Evolutionary conservation across 345 rosid species (phyloP), one percentile per base, ranked within the genome.

Genomic region (Stellera chamaejasme): DNA sequence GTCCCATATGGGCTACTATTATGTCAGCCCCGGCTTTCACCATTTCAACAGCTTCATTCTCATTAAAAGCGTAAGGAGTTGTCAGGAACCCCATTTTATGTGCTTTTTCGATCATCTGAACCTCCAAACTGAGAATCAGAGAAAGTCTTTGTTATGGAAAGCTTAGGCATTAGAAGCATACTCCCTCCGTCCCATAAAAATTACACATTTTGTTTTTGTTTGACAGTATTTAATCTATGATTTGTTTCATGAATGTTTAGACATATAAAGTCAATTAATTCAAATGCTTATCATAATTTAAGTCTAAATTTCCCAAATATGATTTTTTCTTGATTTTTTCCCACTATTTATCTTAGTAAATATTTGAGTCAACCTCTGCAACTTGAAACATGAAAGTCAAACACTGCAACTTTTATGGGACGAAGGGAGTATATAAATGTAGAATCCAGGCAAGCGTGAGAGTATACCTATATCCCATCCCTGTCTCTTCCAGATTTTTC

Each of bases 1-100:
- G 83, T 41, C 98, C 98, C 98, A 92, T 88, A 63, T 88, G 96
- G 43, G 95, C 98, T 59, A 92, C 98, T 75, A 88, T 82, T 49
- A 92, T 78, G 77, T 88, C 84, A 58, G 98, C 98, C 63, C 95
- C 96, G 44, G 88, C 98, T 72, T 78, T 84, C 13, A 93, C 93
- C 98, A 92, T 92, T 71, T 85, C 78, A 54, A 52, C 74, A 49
- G 88, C 88, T 78, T 92, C 96, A 53, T 72, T 66, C 43, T 75
- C 59, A 55, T 84, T 78, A 68, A 92, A 92, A 48, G 95, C 88
- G 65, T 92, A 92, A 43, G 96, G 96, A 41, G 96, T 92, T 19
- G 98, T 92, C 75, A 92, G 74, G 15, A 92, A 72, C 59, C 98
- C 98, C 85, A 88, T 74, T 53, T 67, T 74, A 65, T 92, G 95